phyloP scores from a whole-genome alignment of 176 grass and related monocot species.

The Raddia distichophylla region DNA sequence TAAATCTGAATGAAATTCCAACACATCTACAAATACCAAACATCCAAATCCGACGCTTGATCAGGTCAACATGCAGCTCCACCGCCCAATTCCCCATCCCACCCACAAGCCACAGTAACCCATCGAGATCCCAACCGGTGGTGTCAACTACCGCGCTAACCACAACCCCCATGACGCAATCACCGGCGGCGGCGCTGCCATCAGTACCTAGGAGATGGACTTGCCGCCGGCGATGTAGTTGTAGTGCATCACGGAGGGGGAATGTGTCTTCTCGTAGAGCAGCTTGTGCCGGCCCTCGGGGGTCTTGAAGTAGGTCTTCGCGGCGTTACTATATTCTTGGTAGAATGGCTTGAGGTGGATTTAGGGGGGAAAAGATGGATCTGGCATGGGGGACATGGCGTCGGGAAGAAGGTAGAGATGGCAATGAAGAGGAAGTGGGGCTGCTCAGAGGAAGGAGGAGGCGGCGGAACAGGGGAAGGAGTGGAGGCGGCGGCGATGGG shows the following conservation, averaged over 20 bases:
- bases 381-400: too few species aligned
- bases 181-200: neutral
- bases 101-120: slow-evolving; percentile 4
- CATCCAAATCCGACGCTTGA: slow-evolving; percentile 18
- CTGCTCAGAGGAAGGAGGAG: too few species aligned
- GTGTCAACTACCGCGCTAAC: neutral
- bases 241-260: slow-evolving; percentile 71
- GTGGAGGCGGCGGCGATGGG: too few species aligned
- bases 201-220: slow-evolving; percentile 79
- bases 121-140: slow-evolving; percentile 26
- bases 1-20: slow-evolving; percentile 17
- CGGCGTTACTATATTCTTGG: too few species aligned
- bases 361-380: too few species aligned
- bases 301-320: slow-evolving; percentile 97
- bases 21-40: neutral
- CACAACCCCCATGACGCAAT: neutral
- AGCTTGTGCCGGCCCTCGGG: slow-evolving; percentile 95
- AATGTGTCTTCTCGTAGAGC: slow-evolving; percentile 93
- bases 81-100: slow-evolving; percentile 36
- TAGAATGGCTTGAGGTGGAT: too few species aligned
- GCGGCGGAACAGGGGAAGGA: too few species aligned
- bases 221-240: slow-evolving; percentile 66
- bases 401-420: too few species aligned
- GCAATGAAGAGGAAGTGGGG: too few species aligned
- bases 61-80: slow-evolving; percentile 43